phyloP scores from a whole-genome alignment of 345 rosid genomes.

The Turritis glabra region DNA sequence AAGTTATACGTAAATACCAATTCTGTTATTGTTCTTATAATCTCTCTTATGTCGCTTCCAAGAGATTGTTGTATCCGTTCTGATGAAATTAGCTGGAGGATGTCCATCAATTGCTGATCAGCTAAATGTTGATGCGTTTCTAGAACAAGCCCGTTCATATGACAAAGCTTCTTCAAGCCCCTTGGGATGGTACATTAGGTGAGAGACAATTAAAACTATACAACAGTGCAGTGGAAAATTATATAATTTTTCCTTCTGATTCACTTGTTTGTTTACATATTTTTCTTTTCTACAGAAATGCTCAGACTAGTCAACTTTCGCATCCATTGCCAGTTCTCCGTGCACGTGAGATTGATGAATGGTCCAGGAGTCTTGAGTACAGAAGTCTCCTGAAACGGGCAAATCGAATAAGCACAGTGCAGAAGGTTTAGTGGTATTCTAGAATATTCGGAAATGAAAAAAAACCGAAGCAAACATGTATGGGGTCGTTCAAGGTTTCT shows the following conservation, averaged over 20 bases:
- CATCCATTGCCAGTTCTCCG: slow-evolving; percentile 98
- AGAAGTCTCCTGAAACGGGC: slow-evolving; percentile 68
- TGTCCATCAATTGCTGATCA: slow-evolving; percentile 93
- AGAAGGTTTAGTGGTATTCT: slow-evolving; percentile 42
- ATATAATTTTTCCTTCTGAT: not conserved
- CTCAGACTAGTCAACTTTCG: slow-evolving; percentile 91
- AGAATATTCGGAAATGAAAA: not conserved
- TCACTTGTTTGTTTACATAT: slow-evolving; percentile 29
- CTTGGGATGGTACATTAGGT: slow-evolving; percentile 91
- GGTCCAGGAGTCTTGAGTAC: slow-evolving; percentile 86
- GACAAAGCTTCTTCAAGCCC: slow-evolving; percentile 94
- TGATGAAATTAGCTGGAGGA: slow-evolving; percentile 97
- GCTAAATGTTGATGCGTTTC: slow-evolving; percentile 88
- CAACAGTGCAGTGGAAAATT: not conserved
- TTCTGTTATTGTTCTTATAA: slow-evolving; percentile 40
- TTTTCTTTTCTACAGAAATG: slow-evolving; percentile 59
- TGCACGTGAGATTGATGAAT: slow-evolving; percentile 92
- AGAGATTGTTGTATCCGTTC: slow-evolving; percentile 94
- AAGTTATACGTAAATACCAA: not conserved
- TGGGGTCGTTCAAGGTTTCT: slow-evolving; percentile 14
- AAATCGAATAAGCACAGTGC: slow-evolving; percentile 37
- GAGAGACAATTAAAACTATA: slow-evolving; percentile 25
- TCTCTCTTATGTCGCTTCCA: slow-evolving; percentile 50
- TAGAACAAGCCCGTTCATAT: slow-evolving; percentile 97
- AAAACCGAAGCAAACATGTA: slow-evolving; percentile 19